Percentiles rank a stretch among this genome's conserved stretches.
phyloP scores from a whole-genome alignment of 805 yeast genomes.

The Yarrowia sp. region DNA sequence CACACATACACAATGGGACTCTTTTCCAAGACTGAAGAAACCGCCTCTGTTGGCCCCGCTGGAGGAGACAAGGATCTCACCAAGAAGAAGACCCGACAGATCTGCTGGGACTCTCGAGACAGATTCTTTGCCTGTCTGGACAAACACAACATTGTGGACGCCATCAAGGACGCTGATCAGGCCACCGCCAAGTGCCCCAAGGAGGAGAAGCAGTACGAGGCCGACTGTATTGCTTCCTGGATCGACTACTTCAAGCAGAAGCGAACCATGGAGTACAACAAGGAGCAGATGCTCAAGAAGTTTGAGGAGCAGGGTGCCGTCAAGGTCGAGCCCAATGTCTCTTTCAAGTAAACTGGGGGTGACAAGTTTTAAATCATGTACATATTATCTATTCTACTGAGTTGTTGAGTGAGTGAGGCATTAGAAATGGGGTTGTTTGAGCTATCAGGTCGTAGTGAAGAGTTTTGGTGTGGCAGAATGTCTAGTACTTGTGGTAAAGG shows the following conservation, averaged over 20 bases:
- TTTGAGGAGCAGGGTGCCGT: slow-evolving; percentile 72
- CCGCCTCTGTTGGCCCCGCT: slow-evolving; percentile 32
- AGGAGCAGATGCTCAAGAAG: slow-evolving; percentile 70
- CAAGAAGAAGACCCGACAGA: slow-evolving; percentile 69
- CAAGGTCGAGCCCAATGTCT: slow-evolving; percentile 41
- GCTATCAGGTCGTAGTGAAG: no score
- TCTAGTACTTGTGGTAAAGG: background rate
- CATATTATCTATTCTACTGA: slow-evolving; percentile 33
- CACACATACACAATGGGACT: slow-evolving; percentile 11
- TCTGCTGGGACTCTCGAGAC: slow-evolving; percentile 93
- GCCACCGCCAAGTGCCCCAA: slow-evolving; percentile 65
- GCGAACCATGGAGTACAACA: slow-evolving; percentile 75
- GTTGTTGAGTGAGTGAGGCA: no score
- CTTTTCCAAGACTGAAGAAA: slow-evolving; percentile 27
- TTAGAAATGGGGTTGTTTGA: no score
- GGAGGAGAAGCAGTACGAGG: slow-evolving; percentile 65
- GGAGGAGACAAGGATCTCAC: slow-evolving; percentile 50
- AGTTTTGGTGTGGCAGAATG: no score
- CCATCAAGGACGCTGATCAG: slow-evolving; percentile 55
- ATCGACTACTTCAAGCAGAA: slow-evolving; percentile 89
- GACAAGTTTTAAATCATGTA: slow-evolving; percentile 15
- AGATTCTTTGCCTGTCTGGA: slow-evolving; percentile 76
- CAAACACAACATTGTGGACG: slow-evolving; percentile 68
- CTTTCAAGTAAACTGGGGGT: slow-evolving; percentile 40
- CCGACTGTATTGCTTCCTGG: slow-evolving; percentile 88